A percentile compares a stretch with the other conserved stretches of the same genome.
Evolutionary conservation across 2,329 filamentous ascomycete genomes (phyloP).

Genomic region (Davidsoniella neocaledoniae): DNA sequence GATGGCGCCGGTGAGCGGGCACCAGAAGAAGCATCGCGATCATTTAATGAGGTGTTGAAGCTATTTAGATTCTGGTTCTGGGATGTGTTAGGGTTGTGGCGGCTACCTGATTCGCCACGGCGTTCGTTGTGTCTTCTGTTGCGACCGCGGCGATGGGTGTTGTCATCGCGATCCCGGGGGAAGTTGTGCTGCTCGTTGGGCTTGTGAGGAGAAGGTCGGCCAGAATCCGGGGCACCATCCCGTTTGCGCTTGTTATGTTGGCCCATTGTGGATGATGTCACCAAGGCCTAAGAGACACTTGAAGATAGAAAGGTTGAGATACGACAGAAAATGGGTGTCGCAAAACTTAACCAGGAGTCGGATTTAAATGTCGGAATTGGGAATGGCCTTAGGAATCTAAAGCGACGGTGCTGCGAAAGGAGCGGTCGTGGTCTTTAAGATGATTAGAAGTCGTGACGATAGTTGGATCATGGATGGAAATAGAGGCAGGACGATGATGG

Average conservation of each 20-base stretch:
- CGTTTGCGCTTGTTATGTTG: slow-evolving; percentile 43
- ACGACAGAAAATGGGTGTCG: too few relatives aligned
- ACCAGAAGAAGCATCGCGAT: slow-evolving; percentile 4
- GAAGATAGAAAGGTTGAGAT: not conserved
- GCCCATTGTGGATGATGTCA: slow-evolving; percentile 28
- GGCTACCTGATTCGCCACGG: slow-evolving; percentile 35
- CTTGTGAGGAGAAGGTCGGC: slow-evolving; percentile 44
- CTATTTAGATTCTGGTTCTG: not conserved
- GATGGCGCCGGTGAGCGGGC: slow-evolving; percentile 8
- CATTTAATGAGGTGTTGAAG: not conserved
- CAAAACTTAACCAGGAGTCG: not conserved
- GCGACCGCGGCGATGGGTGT: slow-evolving; percentile 24
- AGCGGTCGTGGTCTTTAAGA: too few relatives aligned
- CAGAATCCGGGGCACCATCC: slow-evolving; percentile 27
- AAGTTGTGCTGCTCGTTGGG: slow-evolving; percentile 38
- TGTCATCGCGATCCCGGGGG: slow-evolving; percentile 39
- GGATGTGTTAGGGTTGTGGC: slow-evolving; percentile 12
- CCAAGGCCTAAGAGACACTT: slow-evolving; percentile 5
- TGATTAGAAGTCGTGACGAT: too few relatives aligned
- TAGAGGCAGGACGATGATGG: not conserved
- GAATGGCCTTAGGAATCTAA: not conserved
- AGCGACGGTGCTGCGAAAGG: too few relatives aligned
- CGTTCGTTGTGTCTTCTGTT: slow-evolving; percentile 28
- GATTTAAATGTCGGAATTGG: not conserved
- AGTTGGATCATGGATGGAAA: too few relatives aligned